Conservation (phyloP, 2,329 filamentous ascomycete genomes). For the Calonectria crousiana region DNA sequence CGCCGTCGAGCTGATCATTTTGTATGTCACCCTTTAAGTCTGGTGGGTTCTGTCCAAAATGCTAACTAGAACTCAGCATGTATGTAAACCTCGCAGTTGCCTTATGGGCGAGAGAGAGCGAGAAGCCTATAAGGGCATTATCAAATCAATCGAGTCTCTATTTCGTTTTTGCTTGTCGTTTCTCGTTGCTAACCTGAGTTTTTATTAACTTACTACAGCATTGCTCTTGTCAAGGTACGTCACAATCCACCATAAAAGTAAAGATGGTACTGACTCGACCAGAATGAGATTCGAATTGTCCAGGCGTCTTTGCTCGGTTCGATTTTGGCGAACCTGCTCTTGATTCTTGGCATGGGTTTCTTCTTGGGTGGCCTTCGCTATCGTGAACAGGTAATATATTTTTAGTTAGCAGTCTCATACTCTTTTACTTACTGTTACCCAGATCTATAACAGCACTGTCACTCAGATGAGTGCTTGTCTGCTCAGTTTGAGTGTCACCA, state of each 20-base stretch:
- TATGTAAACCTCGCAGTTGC: conserved; percentile 54
- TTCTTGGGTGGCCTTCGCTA: conserved; percentile 87
- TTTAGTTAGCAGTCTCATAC: too few relatives aligned
- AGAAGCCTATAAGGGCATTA: conserved; percentile 26
- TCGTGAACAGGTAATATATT: conserved; percentile 77
- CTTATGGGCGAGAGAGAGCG: conserved; percentile 26
- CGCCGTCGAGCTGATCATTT: conserved; percentile 84
- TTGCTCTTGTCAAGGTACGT: conserved; percentile 76
- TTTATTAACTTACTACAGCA: conserved; percentile 61
- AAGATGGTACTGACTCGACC: not conserved
- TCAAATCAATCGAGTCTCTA: conserved; percentile 33
- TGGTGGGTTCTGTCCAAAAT: not conserved
- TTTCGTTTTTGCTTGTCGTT: conserved; percentile 26
- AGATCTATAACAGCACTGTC: conserved; percentile 94
- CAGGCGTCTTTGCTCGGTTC: conserved; percentile 92
- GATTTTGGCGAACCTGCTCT: conserved; percentile 87
- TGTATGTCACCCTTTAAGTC: conserved; percentile 55
- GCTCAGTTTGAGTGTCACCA: conserved; percentile 90
- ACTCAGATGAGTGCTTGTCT: conserved; percentile 97
- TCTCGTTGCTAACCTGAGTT: conserved; percentile 28
- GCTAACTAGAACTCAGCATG: conserved; percentile 58
- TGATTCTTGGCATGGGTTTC: conserved; percentile 94
- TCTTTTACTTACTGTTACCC: not conserved
- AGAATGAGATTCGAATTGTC: conserved; percentile 89
- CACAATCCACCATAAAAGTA: too few relatives aligned